Percentiles rank a stretch among this genome's conserved stretches.
These are phyloP conservation scores for Coemansia guatemalensis DNA, from an alignment of 192 early-diverging fungal species.

Conservation along the genomic window DNA sequence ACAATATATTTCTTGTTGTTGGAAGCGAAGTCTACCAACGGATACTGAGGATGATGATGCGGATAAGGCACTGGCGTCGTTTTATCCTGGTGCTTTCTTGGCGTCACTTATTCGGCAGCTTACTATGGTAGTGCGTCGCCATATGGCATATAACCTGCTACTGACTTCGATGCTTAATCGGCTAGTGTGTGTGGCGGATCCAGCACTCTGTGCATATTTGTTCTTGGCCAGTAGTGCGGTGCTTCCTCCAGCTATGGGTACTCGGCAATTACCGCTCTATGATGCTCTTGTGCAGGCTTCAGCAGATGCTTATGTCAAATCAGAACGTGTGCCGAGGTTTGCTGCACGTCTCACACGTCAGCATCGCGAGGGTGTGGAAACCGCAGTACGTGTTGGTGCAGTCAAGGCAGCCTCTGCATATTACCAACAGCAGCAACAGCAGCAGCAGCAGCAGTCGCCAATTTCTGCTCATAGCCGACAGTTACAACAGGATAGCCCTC, in stretches of 20 bases:
- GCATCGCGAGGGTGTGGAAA: constrained; percentile 43
- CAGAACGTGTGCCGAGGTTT: constrained; percentile 37
- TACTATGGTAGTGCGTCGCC: constrained; percentile 39
- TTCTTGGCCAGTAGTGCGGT: constrained; percentile 42
- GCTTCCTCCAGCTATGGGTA: not conserved
- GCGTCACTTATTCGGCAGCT: constrained; percentile 52
- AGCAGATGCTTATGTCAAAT: constrained; percentile 49
- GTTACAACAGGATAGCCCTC: not conserved
- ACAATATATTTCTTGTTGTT: constrained; percentile 5
- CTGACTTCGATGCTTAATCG: constrained; percentile 59
- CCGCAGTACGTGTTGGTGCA: constrained; percentile 43
- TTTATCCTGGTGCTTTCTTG: constrained; percentile 60
- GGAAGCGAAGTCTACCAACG: constrained; percentile 11
- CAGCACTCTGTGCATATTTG: constrained; percentile 30
- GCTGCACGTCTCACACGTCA: constrained; percentile 39
- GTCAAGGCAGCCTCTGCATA: constrained; percentile 2
- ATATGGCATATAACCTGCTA: constrained; percentile 61
- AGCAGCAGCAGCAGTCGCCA: no score
- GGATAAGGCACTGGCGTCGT: constrained; percentile 9
- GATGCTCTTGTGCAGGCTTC: constrained; percentile 36
- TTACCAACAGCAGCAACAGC: not conserved
- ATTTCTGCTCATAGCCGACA: no score
- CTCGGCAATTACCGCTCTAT: constrained; percentile 13
- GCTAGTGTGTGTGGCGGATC: constrained; percentile 55
- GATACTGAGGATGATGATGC: not conserved